phyloP scores from a whole-genome alignment of 345 rosid species.

The Euclidium syriacum region DNA sequence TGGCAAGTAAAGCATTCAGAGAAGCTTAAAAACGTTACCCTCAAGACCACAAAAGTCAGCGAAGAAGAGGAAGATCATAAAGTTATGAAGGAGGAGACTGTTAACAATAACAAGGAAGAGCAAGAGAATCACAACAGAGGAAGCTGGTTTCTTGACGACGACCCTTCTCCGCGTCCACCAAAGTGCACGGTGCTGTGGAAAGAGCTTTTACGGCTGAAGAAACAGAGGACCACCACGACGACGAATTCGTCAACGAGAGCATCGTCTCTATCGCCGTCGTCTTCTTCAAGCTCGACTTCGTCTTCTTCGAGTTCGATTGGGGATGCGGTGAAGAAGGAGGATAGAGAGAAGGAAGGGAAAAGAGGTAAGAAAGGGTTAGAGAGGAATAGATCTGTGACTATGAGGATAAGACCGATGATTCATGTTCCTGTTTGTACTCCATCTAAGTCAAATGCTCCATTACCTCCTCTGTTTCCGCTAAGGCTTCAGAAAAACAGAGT shows the following conservation, averaged over 20 bases:
- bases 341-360: constrained; percentile 53
- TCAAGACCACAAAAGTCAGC: constrained; percentile 31
- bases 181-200: constrained; percentile 95
- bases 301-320: constrained; percentile 59
- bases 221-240: constrained; percentile 55
- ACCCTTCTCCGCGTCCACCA: constrained; percentile 96
- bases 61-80: constrained; percentile 25
- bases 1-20: constrained; percentile 76
- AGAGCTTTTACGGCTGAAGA: constrained; percentile 80
- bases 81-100: background rate
- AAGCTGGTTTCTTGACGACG: constrained; percentile 85
- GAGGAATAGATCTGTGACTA: constrained; percentile 70
- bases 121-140: constrained; percentile 27
- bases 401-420: constrained; percentile 82
- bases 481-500: constrained; percentile 49
- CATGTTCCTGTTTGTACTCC: constrained; percentile 76
- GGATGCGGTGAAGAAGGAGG: constrained; percentile 37
- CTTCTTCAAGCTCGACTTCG: constrained; percentile 61
- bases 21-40: constrained; percentile 54
- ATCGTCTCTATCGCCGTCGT: constrained; percentile 59
- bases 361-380: constrained; percentile 73
- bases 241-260: constrained; percentile 49
- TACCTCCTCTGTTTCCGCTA: constrained; percentile 64
- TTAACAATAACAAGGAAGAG: constrained; percentile 30
- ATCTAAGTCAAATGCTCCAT: constrained; percentile 38